A percentile compares a stretch with the other conserved stretches of the same genome.
These are phyloP conservation scores for Malassezia psittaci DNA, from an alignment of 1,284 basidiomycete genomes.

Conservation along the genomic window DNA sequence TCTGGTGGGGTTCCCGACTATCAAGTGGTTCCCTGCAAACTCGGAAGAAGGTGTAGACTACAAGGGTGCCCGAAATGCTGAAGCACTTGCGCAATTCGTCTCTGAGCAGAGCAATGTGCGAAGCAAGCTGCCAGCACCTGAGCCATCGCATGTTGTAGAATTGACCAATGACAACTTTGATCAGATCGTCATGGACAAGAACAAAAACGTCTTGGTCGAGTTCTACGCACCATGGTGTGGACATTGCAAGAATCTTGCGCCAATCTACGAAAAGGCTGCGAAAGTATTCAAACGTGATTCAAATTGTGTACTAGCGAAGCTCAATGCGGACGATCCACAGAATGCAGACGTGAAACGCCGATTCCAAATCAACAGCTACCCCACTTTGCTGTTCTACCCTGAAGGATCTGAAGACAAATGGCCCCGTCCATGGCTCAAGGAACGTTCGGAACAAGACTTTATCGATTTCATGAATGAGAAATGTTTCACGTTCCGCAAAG, in stretches of 20 bases:
- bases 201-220: constrained; percentile 76
- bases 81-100: constrained; percentile 64
- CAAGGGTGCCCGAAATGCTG: constrained; percentile 68
- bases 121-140: constrained; percentile 70
- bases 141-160: constrained; percentile 62
- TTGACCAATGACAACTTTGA: constrained; percentile 67
- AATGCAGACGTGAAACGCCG: constrained; percentile 66
- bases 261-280: constrained; percentile 74
- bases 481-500: constrained; percentile 71
- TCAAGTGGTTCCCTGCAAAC: constrained; percentile 75
- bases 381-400: constrained; percentile 82
- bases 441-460: constrained; percentile 61
- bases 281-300: constrained; percentile 65
- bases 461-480: constrained; percentile 63
- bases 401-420: constrained; percentile 55
- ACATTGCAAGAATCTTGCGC: constrained; percentile 71
- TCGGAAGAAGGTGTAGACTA: constrained; percentile 58
- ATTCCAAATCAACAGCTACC: constrained; percentile 65
- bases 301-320: constrained; percentile 78
- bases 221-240: constrained; percentile 77
- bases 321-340: constrained; percentile 73
- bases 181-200: constrained; percentile 61
- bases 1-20: constrained; percentile 74
- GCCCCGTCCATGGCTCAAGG: constrained; percentile 60
- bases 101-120: constrained; percentile 66